Base-by-base conservation (phyloP, 176 grass and related monocot genomes). In the Cenchrus purpureus region DNA sequence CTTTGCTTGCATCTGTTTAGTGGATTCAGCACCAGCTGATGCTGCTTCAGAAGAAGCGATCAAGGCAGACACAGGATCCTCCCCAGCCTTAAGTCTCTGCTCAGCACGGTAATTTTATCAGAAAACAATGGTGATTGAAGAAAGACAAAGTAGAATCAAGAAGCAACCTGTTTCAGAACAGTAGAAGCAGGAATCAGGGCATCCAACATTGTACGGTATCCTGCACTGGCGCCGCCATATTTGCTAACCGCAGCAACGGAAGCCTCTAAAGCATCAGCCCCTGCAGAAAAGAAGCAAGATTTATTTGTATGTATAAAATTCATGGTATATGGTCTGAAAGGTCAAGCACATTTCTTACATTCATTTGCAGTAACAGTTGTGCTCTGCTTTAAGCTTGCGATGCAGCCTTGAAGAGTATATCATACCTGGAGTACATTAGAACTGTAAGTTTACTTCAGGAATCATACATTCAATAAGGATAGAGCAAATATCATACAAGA, bases 351-450 rank as follows among this genome's bases (percentile, higher is more conserved):
- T 68, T 72, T 91, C 86, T 85, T 93, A 99, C 97, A 99, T 86
- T 96, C 81, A 84, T 86, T 92, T 67, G 94, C 86, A 17, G 88
- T 92, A 79, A 92, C 73, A 85, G 76, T 70, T 91, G 62, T 77
- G 69, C 64, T 87, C 66, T 88, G 90, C 87, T 99, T 99, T 72
- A 99, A 91, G 73, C 91, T 99, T 82, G 90, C 86, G 87, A 99
- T n/a, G 94, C 91, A 88, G 97, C 93, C 79, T 96, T 99, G 88
- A 92, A 99, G 80, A 99, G 86, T 91, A 99, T 96, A 82, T 96
- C 93, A 86, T 99, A 96, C 80, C 97, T 99, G 55, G 54, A 82
- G 13, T 45, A 89, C 66, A 79, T 72, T 73, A 72, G 48, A 74
- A 62, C 85, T 50, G 61, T 86, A 32, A 69, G 77, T 68, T 74